Conservation (phyloP, 129 eudicot species). For the Kitagawia praeruptora region DNA sequence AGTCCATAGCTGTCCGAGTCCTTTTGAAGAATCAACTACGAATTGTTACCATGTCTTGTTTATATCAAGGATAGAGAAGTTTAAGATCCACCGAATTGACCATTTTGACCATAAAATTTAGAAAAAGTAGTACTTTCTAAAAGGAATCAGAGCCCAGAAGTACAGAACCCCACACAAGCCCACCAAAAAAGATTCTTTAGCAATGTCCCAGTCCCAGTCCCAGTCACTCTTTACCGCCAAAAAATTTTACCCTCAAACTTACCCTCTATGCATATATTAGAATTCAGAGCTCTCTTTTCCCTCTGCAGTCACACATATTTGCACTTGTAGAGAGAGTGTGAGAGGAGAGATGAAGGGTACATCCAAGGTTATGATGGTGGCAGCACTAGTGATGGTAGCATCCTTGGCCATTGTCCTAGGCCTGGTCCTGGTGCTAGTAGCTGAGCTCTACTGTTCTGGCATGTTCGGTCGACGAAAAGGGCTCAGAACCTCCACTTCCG, state of each 20-base stretch:
- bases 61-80: not conserved
- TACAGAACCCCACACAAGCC: slow-evolving; percentile 1
- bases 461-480: slow-evolving; percentile 27
- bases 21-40: not conserved
- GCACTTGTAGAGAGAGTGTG: not conserved
- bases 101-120: slow-evolving; percentile 13
- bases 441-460: slow-evolving; percentile 64
- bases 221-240: slow-evolving; percentile 21
- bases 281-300: slow-evolving; percentile 15
- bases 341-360: slow-evolving; percentile 36
- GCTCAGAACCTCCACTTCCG: slow-evolving; percentile 11
- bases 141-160: slow-evolving; percentile 5
- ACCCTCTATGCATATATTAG: slow-evolving; percentile 21
- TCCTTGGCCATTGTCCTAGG: slow-evolving; percentile 48
- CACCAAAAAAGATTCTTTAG: slow-evolving; percentile 9
- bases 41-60: not conserved
- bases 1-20: not conserved
- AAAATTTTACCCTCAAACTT: not conserved
- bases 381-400: slow-evolving; percentile 46
- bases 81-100: slow-evolving; percentile 7
- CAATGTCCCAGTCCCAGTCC: not conserved
- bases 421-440: slow-evolving; percentile 54
- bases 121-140: not conserved
- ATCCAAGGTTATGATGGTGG: slow-evolving; percentile 58
- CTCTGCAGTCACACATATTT: slow-evolving; percentile 16